Evolutionary conservation across 2,329 filamentous ascomycete genomes (phyloP).

Genomic region (Cytospora leucostoma): DNA sequence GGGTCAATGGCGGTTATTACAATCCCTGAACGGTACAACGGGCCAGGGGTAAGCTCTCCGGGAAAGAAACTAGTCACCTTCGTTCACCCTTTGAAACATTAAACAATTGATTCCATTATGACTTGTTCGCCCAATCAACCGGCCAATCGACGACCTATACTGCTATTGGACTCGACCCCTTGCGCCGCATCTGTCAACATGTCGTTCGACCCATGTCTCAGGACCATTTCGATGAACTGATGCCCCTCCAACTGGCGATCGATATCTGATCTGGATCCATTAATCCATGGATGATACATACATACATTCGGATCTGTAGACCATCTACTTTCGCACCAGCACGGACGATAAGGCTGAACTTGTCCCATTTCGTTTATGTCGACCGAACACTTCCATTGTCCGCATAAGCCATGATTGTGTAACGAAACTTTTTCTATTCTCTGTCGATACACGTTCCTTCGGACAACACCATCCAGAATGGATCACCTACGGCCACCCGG

Average conservation of each 20-base stretch:
- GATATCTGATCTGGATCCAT: conserved; percentile 12
- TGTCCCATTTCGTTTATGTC: conserved; percentile 9
- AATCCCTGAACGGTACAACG: neutral
- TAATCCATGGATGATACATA: too few species aligned
- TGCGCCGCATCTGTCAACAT: conserved; percentile 8
- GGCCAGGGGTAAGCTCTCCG: conserved; percentile 1
- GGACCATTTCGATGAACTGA: conserved; percentile 26
- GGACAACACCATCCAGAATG: conserved; percentile 20
- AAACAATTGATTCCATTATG: neutral
- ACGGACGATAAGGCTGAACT: conserved; percentile 1
- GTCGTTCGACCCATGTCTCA: conserved; percentile 28
- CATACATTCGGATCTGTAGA: too few species aligned
- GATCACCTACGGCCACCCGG: conserved; percentile 22
- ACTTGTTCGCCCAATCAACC: conserved; percentile 1
- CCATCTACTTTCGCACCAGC: neutral
- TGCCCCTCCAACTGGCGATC: conserved; percentile 23
- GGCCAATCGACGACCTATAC: neutral
- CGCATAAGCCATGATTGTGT: conserved; percentile 18
- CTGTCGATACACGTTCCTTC: neutral
- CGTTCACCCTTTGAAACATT: neutral
- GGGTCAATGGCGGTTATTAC: neutral
- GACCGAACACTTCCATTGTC: conserved; percentile 3
- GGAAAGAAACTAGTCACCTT: neutral
- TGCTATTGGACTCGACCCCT: conserved; percentile 9
- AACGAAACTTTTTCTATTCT: conserved; percentile 1